Evolutionary conservation across 805 yeast genomes (phyloP).

Genomic region (Candida easanensis): DNA sequence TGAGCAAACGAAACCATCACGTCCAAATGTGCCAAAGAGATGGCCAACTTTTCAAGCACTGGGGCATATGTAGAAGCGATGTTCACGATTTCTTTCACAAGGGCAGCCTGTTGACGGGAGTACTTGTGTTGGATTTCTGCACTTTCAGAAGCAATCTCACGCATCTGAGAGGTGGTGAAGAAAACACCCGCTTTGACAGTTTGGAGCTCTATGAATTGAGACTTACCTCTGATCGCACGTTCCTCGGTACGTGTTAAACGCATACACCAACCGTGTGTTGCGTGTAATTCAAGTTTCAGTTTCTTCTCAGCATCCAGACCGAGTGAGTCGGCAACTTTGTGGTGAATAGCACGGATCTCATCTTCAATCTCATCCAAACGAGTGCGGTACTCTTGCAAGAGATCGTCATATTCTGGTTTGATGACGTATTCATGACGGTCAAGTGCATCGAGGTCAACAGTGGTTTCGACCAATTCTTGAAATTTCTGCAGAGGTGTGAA

Average conservation of each 20-base stretch:
- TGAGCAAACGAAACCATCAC: constrained; percentile 85
- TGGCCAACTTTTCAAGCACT: constrained; percentile 66
- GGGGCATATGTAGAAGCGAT: constrained; percentile 82
- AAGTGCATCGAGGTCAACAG: constrained; percentile 81
- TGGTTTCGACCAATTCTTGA: constrained; percentile 86
- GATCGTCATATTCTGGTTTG: constrained; percentile 85
- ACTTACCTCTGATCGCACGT: constrained; percentile 61
- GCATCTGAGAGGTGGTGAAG: constrained; percentile 73
- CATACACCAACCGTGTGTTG: constrained; percentile 90
- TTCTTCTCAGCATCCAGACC: constrained; percentile 83
- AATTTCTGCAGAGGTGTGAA: constrained; percentile 57
- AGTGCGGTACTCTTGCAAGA: constrained; percentile 56
- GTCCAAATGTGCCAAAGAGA: constrained; percentile 70
- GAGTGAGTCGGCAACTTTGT: constrained; percentile 67
- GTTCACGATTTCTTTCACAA: constrained; percentile 78
- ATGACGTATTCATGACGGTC: constrained; percentile 82
- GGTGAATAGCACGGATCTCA: constrained; percentile 59
- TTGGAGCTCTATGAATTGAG: constrained; percentile 69
- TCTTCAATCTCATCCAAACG: constrained; percentile 53
- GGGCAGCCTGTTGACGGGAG: constrained; percentile 67
- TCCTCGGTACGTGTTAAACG: constrained; percentile 91
- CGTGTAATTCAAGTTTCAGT: constrained; percentile 84
- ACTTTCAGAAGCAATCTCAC: constrained; percentile 57
- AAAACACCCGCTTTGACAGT: constrained; percentile 95
- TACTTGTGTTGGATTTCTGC: constrained; percentile 62